Evolutionary conservation across 1,139 yeast species (phyloP).

Genomic region (Magnusiomyces starmeri): DNA sequence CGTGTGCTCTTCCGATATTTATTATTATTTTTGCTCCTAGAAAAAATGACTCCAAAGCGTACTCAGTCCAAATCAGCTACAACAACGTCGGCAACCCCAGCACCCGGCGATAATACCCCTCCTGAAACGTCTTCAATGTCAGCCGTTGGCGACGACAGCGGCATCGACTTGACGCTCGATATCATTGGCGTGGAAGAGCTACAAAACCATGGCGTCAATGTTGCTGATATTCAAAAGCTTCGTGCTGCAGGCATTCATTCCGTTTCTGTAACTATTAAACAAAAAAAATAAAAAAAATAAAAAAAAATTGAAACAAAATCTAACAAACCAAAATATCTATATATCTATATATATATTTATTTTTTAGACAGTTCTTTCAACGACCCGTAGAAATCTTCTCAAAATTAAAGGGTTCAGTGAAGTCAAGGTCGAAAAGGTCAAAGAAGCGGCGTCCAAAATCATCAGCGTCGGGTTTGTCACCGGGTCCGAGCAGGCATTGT

Average conservation of each 20-base stretch:
- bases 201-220: conserved; percentile 52
- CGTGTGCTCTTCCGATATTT: not conserved
- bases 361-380: conserved; percentile 43
- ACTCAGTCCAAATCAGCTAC: conserved; percentile 8
- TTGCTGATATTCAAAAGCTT: conserved; percentile 49
- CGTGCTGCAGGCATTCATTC: conserved; percentile 49
- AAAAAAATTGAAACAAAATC: not conserved
- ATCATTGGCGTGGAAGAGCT: conserved; percentile 46
- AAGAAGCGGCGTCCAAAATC: conserved; percentile 52
- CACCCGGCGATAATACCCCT: not conserved
- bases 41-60: conserved; percentile 10
- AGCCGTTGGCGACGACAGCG: conserved; percentile 3
- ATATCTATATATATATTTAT: not conserved
- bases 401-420: conserved; percentile 53
- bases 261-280: conserved; percentile 38
- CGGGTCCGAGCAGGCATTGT: conserved; percentile 46
- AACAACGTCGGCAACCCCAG: conserved; percentile 9
- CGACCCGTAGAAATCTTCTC: conserved; percentile 46
- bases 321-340: not conserved
- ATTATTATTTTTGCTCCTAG: not conserved
- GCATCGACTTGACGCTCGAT: conserved; percentile 11
- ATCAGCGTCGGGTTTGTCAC: conserved; percentile 47
- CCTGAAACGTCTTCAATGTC: not conserved
- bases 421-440: conserved; percentile 53
- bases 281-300: not conserved